Evolutionary conservation across 176 grass and related monocot species (phyloP).

Genomic region (Triticum urartu): DNA sequence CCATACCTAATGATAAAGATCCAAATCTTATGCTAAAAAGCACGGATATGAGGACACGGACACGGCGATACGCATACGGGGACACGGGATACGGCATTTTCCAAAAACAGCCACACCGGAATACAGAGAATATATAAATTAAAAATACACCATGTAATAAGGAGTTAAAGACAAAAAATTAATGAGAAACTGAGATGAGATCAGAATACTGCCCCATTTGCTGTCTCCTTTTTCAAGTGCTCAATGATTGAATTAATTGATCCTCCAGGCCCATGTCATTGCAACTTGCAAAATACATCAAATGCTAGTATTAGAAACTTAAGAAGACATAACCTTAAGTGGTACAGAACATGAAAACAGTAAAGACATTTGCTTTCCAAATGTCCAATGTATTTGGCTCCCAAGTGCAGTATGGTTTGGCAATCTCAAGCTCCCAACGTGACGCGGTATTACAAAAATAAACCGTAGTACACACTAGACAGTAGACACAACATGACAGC

Average conservation of each 20-base stretch:
- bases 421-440: background rate
- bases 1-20: constrained; percentile 2
- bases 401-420: background rate
- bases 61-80: background rate
- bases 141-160: background rate
- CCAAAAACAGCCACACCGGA: background rate
- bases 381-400: background rate
- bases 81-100: background rate
- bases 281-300: background rate
- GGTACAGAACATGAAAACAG: background rate
- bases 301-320: background rate
- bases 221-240: background rate
- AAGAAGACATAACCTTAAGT: background rate
- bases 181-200: background rate
- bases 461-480: background rate
- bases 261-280: background rate
- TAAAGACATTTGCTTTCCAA: background rate
- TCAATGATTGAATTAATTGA: background rate
- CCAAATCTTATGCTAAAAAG: background rate
- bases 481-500: background rate
- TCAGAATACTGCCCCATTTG: background rate
- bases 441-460: background rate
- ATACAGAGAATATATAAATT: background rate
- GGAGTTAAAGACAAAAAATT: background rate
- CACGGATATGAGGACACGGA: background rate